phyloP scores from a whole-genome alignment of 306 rosid genomes.

The Lupinus albus region DNA sequence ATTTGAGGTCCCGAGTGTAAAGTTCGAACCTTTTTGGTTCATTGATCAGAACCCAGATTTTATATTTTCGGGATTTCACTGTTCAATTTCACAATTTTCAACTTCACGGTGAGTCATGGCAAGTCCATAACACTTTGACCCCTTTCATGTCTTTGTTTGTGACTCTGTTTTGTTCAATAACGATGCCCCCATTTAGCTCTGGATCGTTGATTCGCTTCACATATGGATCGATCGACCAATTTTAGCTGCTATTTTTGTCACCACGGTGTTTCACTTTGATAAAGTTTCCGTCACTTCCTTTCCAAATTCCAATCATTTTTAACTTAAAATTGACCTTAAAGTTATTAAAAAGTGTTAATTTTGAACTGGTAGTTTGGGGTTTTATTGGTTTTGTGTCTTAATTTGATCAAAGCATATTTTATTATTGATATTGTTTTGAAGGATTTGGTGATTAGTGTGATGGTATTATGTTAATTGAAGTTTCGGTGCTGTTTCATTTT shows the following conservation, averaged over 20 bases:
- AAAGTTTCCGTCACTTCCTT: constrained; percentile 29
- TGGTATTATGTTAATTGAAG: constrained; percentile 33
- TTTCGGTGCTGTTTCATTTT: constrained; percentile 30
- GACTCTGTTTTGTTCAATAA: too few relatives aligned
- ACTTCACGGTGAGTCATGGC: constrained; percentile 47
- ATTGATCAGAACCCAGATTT: constrained; percentile 40
- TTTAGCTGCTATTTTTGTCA: constrained; percentile 32
- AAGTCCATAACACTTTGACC: constrained; percentile 33
- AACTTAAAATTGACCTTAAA: constrained; percentile 42
- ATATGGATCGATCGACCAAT: constrained; percentile 55
- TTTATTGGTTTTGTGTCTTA: constrained; percentile 38
- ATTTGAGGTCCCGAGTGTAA: constrained; percentile 21
- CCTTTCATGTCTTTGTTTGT: constrained; percentile 1
- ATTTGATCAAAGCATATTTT: constrained; percentile 42
- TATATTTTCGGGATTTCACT: constrained; percentile 18
- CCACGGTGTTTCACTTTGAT: constrained; percentile 31
- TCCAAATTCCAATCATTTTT: not conserved
- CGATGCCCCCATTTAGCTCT: constrained; percentile 21
- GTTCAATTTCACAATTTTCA: constrained; percentile 48
- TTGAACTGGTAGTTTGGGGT: constrained; percentile 31
- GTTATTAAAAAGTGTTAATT: constrained; percentile 33
- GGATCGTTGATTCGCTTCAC: constrained; percentile 56
- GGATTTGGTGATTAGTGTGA: constrained; percentile 41
- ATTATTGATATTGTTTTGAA: not conserved
- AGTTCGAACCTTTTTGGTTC: constrained; percentile 39